These are phyloP conservation scores for Luvunga scandens DNA, from an alignment of 345 rosid species.

Conservation along the genomic window DNA sequence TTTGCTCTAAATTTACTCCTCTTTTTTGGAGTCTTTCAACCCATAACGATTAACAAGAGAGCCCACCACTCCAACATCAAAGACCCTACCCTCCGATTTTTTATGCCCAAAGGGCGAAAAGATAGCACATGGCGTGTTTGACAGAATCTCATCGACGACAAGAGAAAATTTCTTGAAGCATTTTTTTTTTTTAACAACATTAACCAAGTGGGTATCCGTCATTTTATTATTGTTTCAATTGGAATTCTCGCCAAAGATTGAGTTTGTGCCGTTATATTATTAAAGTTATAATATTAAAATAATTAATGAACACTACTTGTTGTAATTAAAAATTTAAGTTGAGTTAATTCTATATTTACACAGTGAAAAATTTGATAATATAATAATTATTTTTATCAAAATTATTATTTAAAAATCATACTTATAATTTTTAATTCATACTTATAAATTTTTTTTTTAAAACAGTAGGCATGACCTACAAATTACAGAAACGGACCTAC, in stretches of 20 bases:
- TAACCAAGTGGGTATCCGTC: not conserved
- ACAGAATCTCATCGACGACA: not conserved
- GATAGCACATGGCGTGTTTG: not conserved
- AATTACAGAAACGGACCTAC: too few relatives aligned
- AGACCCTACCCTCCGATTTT: not conserved
- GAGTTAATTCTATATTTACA: too few relatives aligned
- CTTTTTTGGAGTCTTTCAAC: not conserved
- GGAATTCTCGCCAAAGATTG: too few relatives aligned
- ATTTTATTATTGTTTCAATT: not conserved
- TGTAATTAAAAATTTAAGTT: too few relatives aligned
- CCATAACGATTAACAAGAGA: not conserved
- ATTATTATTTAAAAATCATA: too few relatives aligned
- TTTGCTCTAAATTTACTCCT: not conserved
- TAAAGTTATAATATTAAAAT: too few relatives aligned
- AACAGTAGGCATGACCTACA: too few relatives aligned
- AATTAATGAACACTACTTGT: rapidly evolving
- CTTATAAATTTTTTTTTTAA: too few relatives aligned
- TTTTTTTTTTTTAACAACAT: not conserved
- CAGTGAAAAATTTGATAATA: too few relatives aligned
- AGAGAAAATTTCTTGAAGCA: not conserved
- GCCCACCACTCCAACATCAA: conserved; percentile 11
- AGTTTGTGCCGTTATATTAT: too few relatives aligned
- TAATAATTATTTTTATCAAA: too few relatives aligned
- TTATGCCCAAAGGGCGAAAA: not conserved
- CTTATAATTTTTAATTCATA: too few relatives aligned